A percentile compares a stretch with the other conserved stretches of the same genome.
phyloP scores from a whole-genome alignment of 2,329 filamentous ascomycete species.

The Zymoseptoria ardabiliae region DNA sequence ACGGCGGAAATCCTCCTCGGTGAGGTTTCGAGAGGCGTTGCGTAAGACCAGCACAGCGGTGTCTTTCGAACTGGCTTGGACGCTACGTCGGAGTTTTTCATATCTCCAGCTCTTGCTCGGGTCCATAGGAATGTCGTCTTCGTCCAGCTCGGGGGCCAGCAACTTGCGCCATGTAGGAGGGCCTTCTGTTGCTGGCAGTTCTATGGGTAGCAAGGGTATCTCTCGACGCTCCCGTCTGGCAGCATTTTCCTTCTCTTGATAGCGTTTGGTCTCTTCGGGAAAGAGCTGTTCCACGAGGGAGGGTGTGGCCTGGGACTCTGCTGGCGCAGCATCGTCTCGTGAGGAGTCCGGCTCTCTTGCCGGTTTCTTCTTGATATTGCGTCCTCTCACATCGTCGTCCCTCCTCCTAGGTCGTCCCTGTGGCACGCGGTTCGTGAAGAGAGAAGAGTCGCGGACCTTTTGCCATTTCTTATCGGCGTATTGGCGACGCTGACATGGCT shows the following conservation, averaged over 20 bases:
- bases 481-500: background rate
- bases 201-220: constrained; percentile 29
- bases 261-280: constrained; percentile 41
- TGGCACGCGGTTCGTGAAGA: background rate
- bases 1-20: constrained; percentile 63
- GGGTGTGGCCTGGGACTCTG: constrained; percentile 15
- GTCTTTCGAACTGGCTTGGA: constrained; percentile 10
- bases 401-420: background rate
- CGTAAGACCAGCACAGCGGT: constrained; percentile 49
- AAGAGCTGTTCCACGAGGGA: constrained; percentile 47
- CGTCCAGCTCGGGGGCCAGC: background rate
- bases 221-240: constrained; percentile 20
- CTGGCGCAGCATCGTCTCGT: background rate
- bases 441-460: background rate
- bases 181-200: constrained; percentile 5
- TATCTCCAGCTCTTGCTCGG: background rate
- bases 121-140: background rate
- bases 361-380: background rate
- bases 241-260: constrained; percentile 8
- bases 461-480: background rate
- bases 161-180: background rate
- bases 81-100: background rate
- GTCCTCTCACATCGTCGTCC: background rate
- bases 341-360: background rate
- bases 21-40: constrained; percentile 52